Evolutionary conservation across 305 asterid species (phyloP).

Genomic region (Solanum hybrid): DNA sequence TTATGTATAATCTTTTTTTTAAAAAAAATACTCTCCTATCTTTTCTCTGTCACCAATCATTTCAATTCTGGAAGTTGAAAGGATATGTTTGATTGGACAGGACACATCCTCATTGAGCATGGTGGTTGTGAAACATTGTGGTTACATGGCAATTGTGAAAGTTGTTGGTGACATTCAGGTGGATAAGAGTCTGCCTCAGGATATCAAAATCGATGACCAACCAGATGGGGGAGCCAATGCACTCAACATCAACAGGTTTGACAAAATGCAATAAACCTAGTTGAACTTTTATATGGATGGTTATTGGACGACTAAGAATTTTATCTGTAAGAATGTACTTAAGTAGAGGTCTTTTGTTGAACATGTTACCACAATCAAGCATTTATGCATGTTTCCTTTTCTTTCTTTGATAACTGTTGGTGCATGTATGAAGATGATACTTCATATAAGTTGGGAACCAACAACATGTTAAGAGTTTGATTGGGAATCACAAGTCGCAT

Average conservation of each 20-base stretch:
- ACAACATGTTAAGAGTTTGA: background rate
- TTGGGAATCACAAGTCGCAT: background rate
- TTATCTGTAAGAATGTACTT: background rate
- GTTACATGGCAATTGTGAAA: constrained; percentile 78
- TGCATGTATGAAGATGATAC: background rate
- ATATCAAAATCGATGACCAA: constrained; percentile 73
- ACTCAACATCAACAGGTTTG: constrained; percentile 86
- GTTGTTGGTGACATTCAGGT: constrained; percentile 56
- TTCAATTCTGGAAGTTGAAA: background rate
- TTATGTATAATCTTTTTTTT: background rate
- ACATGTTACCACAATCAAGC: background rate
- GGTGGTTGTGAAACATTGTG: constrained; percentile 74
- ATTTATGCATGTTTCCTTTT: background rate
- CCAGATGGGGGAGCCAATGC: constrained; percentile 95
- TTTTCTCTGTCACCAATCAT: background rate
- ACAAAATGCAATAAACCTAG: background rate
- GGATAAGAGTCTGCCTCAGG: constrained; percentile 41
- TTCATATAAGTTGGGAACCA: background rate
- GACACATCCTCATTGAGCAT: constrained; percentile 76
- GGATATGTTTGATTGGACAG: constrained; percentile 34
- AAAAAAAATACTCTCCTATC: background rate
- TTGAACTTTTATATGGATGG: background rate
- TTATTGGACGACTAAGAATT: background rate
- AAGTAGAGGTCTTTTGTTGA: background rate
- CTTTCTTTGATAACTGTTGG: background rate